Evolutionary conservation across 2,329 filamentous ascomycete species (phyloP), one percentile per base, ranked within the genome.

Genomic region (Helminthosporium solani): DNA sequence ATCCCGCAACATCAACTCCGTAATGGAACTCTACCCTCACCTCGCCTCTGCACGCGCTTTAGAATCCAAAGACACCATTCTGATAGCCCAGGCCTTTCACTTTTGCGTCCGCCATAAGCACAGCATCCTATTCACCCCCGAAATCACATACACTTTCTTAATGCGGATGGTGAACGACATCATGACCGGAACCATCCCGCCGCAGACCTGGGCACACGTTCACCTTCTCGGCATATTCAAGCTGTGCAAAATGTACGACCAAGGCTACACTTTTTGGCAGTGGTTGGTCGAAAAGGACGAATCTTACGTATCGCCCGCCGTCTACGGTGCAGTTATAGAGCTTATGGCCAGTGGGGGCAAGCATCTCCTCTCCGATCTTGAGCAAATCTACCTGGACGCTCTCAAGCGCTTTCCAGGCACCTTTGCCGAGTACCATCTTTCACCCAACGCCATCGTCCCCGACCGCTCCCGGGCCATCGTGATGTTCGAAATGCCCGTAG

Each of bases 241-340:
- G 49, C 73, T 77, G 49, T 61, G 66, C 25, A 63, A 66, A n/a
- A 64, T 67, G 31, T 75, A 67, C 48, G 54, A 67, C 3, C 54
- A 65, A 36, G 73, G 70, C 4, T 52, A 58, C 19, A 55, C 61
- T 2, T 75, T 79, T 50, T 81, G 77, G 77, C 53, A 63, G 16
- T 79, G 76, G 76, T 64, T 80, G 12, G 52, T 64, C 19, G 46
- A 58, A 3, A 71, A 76, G 51, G 69, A 72, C 37, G 70, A 75
- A 15, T 57, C 62, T 4, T 69, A 70, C 40, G 66, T 76, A 8
- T 70, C 72, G 41, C 57, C 65, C 14, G 60, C 66, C 3, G 72
- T 75, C 0, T 79, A 79, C 48, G 77, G 76, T 5, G 71, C 71
- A 7, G 76, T 74, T 1, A 77, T 80, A 23, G 75, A 79, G 50